These are phyloP conservation scores for Geopyxis carbonaria DNA, from an alignment of 495 filamentous ascomycete species.

Conservation along the genomic window DNA sequence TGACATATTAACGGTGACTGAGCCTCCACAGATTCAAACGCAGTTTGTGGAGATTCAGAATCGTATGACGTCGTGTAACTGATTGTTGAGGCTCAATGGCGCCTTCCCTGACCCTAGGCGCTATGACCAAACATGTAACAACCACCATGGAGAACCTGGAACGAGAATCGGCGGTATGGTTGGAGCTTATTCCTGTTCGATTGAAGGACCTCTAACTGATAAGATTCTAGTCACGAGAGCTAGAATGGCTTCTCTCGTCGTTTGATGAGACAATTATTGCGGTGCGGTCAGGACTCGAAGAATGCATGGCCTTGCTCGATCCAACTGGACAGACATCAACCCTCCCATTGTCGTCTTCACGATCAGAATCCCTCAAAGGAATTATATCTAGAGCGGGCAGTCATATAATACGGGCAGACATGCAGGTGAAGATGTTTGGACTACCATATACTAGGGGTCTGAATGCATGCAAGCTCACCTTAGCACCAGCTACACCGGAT, in stretches of 20 bases:
- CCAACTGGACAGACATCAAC: slow-evolving; percentile 71
- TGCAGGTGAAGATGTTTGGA: slow-evolving; percentile 13
- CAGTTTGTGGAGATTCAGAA: no score
- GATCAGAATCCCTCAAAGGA: slow-evolving; percentile 81
- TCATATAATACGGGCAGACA: slow-evolving; percentile 52
- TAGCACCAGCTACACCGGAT: not conserved
- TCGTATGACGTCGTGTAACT: no score
- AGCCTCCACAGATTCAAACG: no score
- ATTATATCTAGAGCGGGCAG: slow-evolving; percentile 69
- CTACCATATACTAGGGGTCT: slow-evolving; percentile 12
- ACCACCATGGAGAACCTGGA: no score
- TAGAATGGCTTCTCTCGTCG: slow-evolving; percentile 69
- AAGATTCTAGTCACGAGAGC: slow-evolving; percentile 39
- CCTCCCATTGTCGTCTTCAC: slow-evolving; percentile 68
- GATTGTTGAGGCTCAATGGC: no score
- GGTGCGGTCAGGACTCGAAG: slow-evolving; percentile 68
- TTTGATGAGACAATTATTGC: slow-evolving; percentile 61
- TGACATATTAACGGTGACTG: no score
- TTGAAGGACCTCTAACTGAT: no score
- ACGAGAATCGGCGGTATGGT: no score
- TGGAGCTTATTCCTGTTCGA: no score
- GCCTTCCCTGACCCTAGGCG: no score
- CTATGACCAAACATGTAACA: no score
- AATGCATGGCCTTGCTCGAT: slow-evolving; percentile 68
- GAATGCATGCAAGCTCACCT: slow-evolving; percentile 10